Conservation (phyloP, 2,329 filamentous ascomycete genomes). For the Apiospora aurea region DNA sequence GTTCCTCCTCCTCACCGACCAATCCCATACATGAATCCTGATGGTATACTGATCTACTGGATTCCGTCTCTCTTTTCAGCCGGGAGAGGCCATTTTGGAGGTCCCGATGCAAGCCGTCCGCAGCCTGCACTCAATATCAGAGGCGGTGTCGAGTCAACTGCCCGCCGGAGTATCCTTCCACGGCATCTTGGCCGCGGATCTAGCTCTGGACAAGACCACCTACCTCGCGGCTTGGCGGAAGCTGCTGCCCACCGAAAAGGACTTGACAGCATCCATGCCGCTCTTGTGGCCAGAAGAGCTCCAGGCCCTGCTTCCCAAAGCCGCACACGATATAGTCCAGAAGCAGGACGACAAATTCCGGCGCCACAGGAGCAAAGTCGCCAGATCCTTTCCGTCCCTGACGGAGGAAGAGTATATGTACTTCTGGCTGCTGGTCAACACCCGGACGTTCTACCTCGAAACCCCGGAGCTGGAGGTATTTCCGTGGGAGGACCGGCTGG, state of each 20-base stretch:
- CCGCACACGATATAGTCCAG: neutral
- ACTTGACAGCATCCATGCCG: slow-evolving; percentile 26
- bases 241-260: neutral
- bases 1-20: neutral
- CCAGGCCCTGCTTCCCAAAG: slow-evolving; percentile 19
- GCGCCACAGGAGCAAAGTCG: slow-evolving; percentile 15
- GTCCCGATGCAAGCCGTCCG: slow-evolving; percentile 23
- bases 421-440: slow-evolving; percentile 67
- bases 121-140: slow-evolving; percentile 20
- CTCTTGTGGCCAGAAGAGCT: slow-evolving; percentile 22
- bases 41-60: neutral
- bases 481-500: slow-evolving; percentile 23
- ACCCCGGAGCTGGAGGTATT: slow-evolving; percentile 46
- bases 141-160: slow-evolving; percentile 2
- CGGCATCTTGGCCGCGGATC: slow-evolving; percentile 25
- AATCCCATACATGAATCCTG: neutral
- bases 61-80: neutral
- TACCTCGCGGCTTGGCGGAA: neutral
- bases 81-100: slow-evolving; percentile 24
- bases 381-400: slow-evolving; percentile 9
- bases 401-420: slow-evolving; percentile 51
- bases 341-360: slow-evolving; percentile 37
- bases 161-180: slow-evolving; percentile 21
- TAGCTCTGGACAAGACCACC: slow-evolving; percentile 14
- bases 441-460: slow-evolving; percentile 65